Conservation (phyloP, 2,329 filamentous ascomycete genomes). For the Xylaria sp. region DNA sequence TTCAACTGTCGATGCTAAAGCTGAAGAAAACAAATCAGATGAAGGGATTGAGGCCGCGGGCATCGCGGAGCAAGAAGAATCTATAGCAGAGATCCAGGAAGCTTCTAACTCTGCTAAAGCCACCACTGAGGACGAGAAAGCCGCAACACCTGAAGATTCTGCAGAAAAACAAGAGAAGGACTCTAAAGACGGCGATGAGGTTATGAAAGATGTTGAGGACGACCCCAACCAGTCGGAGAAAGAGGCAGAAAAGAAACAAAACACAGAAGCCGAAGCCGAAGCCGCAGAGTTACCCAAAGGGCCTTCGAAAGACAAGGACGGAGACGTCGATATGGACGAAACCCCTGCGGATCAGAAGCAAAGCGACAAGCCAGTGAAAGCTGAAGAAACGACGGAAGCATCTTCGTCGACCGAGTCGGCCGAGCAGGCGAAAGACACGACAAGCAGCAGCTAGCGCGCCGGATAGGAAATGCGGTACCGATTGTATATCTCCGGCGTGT, state of each 20-base stretch:
- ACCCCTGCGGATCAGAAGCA: conserved; percentile 52
- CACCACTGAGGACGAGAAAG: conserved; percentile 36
- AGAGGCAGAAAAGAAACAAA: conserved; percentile 40
- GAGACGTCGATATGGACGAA: conserved; percentile 63
- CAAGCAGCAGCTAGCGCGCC: conserved; percentile 29
- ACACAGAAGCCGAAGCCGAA: conserved; percentile 43
- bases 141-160: conserved; percentile 25
- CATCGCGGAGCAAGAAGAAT: conserved; percentile 42
- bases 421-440: conserved; percentile 33
- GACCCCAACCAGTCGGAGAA: conserved; percentile 34
- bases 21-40: conserved; percentile 40
- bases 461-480: conserved; percentile 10
- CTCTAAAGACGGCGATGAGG: conserved; percentile 42
- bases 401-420: conserved; percentile 24
- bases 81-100: conserved; percentile 39
- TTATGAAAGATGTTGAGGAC: conserved; percentile 43
- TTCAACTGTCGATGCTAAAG: conserved; percentile 41
- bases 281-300: conserved; percentile 40
- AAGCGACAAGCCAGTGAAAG: conserved; percentile 33
- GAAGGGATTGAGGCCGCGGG: conserved; percentile 37
- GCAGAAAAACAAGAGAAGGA: conserved; percentile 33
- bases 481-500: not conserved
- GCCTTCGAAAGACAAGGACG: conserved; percentile 57
- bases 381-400: conserved; percentile 35
- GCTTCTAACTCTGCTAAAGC: conserved; percentile 51